Evolutionary conservation across 768 basidiomycete genomes (phyloP).

Genomic region (Tricholoma terreum): DNA sequence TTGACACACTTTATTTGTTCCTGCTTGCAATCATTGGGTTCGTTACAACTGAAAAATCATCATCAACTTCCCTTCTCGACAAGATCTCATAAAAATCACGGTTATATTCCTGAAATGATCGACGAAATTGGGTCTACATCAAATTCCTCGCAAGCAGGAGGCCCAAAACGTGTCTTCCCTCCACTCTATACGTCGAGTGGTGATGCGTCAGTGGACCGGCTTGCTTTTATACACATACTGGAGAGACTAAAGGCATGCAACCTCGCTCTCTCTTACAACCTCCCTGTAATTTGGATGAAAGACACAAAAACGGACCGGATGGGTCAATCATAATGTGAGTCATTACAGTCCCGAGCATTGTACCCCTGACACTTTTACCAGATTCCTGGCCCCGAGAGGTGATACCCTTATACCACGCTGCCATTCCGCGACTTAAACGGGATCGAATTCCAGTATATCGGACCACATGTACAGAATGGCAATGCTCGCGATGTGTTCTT

Average conservation of each 20-base stretch:
- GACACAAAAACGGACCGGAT: constrained; percentile 96
- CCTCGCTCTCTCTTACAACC: neutral
- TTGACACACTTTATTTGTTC: too few relatives aligned
- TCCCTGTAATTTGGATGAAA: constrained; percentile 24
- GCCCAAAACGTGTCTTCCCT: constrained; percentile 37
- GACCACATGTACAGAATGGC: constrained; percentile 99
- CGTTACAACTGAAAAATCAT: too few relatives aligned
- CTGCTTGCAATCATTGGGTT: too few relatives aligned
- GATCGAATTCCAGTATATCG: constrained; percentile 58
- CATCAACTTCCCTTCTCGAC: too few relatives aligned
- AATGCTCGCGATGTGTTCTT: constrained; percentile 84
- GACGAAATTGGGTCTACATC: neutral
- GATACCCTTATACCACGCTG: neutral
- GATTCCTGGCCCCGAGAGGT: constrained; percentile 89
- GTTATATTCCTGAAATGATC: neutral
- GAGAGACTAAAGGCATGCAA: constrained; percentile 77
- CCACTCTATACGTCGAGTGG: constrained; percentile 57
- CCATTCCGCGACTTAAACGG: neutral
- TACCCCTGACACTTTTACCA: constrained; percentile 25
- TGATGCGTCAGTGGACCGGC: constrained; percentile 57
- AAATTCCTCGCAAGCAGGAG: neutral
- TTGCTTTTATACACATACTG: constrained; percentile 88
- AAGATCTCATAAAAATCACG: too few relatives aligned
- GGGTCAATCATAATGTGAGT: constrained; percentile 79
- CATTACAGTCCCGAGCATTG: neutral